Evolutionary conservation across 2,329 filamentous ascomycete species (phyloP).

Genomic region (Graphiopsis chlorocephala): DNA sequence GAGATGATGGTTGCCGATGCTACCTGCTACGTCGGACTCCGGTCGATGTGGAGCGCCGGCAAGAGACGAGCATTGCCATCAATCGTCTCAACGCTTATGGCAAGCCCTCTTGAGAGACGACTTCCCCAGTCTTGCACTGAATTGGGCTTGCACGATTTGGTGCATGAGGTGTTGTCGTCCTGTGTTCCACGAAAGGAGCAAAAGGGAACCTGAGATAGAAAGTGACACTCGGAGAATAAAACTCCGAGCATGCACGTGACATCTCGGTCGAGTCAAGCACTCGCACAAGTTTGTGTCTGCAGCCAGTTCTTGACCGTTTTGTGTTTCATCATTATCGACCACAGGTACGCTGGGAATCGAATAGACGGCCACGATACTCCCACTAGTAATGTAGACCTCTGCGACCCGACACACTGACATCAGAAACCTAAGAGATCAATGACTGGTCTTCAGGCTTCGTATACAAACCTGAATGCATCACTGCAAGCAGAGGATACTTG

Average conservation of each 20-base stretch:
- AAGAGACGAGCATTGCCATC: background rate
- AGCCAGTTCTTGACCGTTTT: too few relatives aligned
- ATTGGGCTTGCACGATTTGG: background rate
- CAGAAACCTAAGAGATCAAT: too few relatives aligned
- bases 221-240: background rate
- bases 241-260: background rate
- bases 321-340: too few relatives aligned
- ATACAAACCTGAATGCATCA: too few relatives aligned
- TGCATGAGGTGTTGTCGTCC: background rate
- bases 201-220: background rate
- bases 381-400: too few relatives aligned
- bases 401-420: too few relatives aligned
- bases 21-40: slow-evolving; percentile 6
- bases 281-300: too few relatives aligned
- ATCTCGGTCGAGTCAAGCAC: too few relatives aligned
- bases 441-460: too few relatives aligned
- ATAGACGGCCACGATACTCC: too few relatives aligned
- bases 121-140: background rate
- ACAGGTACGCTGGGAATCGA: too few relatives aligned
- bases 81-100: background rate
- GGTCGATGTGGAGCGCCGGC: slow-evolving; percentile 2
- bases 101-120: background rate
- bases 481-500: too few relatives aligned
- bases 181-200: background rate
- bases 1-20: slow-evolving; percentile 1